A percentile compares a stretch with the other conserved stretches of the same genome.
phyloP scores from a whole-genome alignment of 495 filamentous ascomycete genomes.

The Acidiella bohemica region DNA sequence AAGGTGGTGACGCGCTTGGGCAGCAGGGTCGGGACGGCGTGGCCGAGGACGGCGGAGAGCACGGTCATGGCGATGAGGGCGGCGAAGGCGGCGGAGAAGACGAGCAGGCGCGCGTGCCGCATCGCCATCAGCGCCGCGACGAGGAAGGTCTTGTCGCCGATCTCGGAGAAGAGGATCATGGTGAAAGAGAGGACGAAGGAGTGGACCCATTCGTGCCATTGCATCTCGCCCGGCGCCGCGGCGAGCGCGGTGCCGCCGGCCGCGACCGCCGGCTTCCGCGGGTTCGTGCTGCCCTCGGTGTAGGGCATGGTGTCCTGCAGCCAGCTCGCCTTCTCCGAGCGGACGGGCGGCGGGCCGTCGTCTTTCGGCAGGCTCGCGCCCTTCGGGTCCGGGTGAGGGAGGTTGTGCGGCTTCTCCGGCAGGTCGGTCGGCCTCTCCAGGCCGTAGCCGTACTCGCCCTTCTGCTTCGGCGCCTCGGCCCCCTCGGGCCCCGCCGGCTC shows the following conservation, averaged over 20 bases:
- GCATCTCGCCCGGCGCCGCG: conserved; percentile 32
- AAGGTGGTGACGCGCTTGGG: conserved; percentile 80
- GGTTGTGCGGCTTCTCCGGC: conserved; percentile 67
- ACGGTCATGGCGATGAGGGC: conserved; percentile 90
- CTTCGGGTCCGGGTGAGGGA: conserved; percentile 53
- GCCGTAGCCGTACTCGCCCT: conserved; percentile 2
- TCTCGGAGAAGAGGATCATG: conserved; percentile 96
- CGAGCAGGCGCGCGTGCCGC: conserved; percentile 85
- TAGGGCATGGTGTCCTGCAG: conserved; percentile 48
- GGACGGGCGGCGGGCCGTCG: conserved; percentile 6
- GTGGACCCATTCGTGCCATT: conserved; percentile 70
- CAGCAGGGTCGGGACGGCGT: conserved; percentile 82
- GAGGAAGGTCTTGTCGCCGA: conserved; percentile 97
- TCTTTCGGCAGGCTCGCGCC: conserved; percentile 37
- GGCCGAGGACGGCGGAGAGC: conserved; percentile 88
- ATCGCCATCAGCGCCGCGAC: conserved; percentile 98
- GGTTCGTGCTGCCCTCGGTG: conserved; percentile 13
- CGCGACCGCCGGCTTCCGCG: background rate
- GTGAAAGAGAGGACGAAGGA: conserved; percentile 85
- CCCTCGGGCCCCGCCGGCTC: conserved; percentile 35
- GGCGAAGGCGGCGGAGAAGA: conserved; percentile 86
- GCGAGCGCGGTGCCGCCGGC: conserved; percentile 15
- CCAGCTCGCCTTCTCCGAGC: conserved; percentile 4
- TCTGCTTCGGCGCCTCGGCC: conserved; percentile 4
- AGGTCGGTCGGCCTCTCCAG: conserved; percentile 68